Evolutionary conservation across 2,329 filamentous ascomycete genomes (phyloP).

Genomic region (Ascochyta fabae): DNA sequence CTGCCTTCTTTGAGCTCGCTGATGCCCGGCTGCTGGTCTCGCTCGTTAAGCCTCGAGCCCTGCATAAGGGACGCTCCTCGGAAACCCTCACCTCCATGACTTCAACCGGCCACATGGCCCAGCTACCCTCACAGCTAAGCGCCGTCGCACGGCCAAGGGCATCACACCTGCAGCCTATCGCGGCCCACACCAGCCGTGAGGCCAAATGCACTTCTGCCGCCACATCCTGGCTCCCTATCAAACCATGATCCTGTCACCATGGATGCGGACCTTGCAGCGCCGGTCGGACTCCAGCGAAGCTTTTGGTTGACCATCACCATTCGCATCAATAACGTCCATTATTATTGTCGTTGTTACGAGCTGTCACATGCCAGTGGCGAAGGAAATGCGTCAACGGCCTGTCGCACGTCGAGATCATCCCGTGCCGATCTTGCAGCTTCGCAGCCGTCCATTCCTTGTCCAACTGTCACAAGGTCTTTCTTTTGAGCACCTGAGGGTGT

Average conservation of each 20-base stretch:
- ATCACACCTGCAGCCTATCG: slow-evolving; percentile 36
- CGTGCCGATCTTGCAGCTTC: slow-evolving; percentile 29
- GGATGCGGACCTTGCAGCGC: slow-evolving; percentile 22
- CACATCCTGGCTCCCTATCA: slow-evolving; percentile 27
- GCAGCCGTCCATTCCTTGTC: slow-evolving; percentile 13
- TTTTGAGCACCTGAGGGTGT: slow-evolving; percentile 6
- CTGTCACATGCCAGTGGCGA: slow-evolving; percentile 44
- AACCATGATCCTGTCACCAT: slow-evolving; percentile 25
- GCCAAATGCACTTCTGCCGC: slow-evolving; percentile 32
- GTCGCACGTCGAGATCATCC: slow-evolving; percentile 37
- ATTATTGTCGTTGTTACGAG: neutral
- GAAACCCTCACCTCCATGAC: neutral
- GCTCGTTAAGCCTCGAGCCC: slow-evolving; percentile 13
- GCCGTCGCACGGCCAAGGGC: slow-evolving; percentile 33
- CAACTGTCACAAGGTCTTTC: slow-evolving; percentile 3
- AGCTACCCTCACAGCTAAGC: slow-evolving; percentile 23
- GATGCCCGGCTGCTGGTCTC: slow-evolving; percentile 1
- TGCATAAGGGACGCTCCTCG: slow-evolving; percentile 5
- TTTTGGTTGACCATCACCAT: slow-evolving; percentile 7
- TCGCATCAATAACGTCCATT: slow-evolving; percentile 1
- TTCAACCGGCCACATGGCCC: slow-evolving; percentile 11
- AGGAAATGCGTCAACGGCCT: slow-evolving; percentile 34
- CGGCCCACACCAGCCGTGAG: slow-evolving; percentile 19
- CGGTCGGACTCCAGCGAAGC: slow-evolving; percentile 3
- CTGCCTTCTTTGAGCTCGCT: neutral